Conservation (phyloP, 1,284 basidiomycete species). For the Rhodotorula sp. region DNA sequence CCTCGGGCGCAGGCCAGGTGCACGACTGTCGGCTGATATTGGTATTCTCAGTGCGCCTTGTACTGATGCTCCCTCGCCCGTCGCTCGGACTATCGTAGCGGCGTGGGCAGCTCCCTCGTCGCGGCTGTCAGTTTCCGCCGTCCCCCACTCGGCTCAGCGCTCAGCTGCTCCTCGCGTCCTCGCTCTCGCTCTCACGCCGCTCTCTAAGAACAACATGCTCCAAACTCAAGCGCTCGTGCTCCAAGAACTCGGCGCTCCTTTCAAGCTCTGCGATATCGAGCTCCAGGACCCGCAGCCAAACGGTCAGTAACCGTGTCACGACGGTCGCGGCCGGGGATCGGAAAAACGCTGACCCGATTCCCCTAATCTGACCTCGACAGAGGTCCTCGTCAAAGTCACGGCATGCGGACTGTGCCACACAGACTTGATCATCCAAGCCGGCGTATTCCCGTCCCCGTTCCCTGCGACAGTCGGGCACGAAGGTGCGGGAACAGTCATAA, state of each 20-base stretch:
- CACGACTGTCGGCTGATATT: no score
- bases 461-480: conserved; percentile 35
- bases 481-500: conserved; percentile 32
- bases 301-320: conserved; percentile 1
- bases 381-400: conserved; percentile 30
- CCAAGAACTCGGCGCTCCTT: conserved; percentile 8
- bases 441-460: conserved; percentile 32
- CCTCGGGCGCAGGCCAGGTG: no score
- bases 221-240: conserved; percentile 32
- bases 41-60: no score
- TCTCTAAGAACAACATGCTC: not conserved
- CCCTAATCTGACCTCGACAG: not conserved
- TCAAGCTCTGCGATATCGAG: conserved; percentile 20
- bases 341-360: not conserved
- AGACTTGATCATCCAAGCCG: conserved; percentile 30
- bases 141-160: not conserved
- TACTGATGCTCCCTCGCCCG: no score
- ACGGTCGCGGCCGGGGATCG: not conserved
- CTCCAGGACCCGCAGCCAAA: conserved; percentile 23
- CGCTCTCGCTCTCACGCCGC: not conserved
- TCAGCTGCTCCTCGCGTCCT: not conserved
- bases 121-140: no score
- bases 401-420: conserved; percentile 28
- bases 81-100: no score
- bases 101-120: no score